These are phyloP conservation scores for Monotropa hypopitys DNA, from an alignment of 179 eudicot genomes.

Conservation along the genomic window DNA sequence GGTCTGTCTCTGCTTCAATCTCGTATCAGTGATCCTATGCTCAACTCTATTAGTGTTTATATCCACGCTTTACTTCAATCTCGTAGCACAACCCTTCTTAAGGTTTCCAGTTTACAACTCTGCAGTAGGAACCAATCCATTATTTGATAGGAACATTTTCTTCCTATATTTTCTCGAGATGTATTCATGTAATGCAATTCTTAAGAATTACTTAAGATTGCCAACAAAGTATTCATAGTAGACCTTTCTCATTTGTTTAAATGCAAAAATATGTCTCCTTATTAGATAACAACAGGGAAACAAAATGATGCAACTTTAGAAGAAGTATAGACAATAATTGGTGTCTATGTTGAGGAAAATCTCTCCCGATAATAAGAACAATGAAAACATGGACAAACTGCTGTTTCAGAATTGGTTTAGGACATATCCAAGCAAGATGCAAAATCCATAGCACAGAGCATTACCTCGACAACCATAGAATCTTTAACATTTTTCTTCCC, in stretches of 20 bases:
- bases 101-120: no score
- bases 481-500: constrained; percentile 22
- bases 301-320: neutral
- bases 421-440: neutral
- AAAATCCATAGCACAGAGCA: constrained; percentile 2
- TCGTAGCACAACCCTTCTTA: no score
- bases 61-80: constrained; percentile 36
- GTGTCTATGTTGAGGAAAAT: neutral
- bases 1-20: constrained; percentile 44
- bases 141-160: no score
- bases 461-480: constrained; percentile 35
- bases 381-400: neutral
- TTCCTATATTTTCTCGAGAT: no score
- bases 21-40: constrained; percentile 33
- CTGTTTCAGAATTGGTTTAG: neutral
- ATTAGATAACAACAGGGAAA: neutral
- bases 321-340: neutral
- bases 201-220: no score
- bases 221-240: no score
- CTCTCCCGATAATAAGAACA: neutral
- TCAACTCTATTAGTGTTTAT: constrained; percentile 40
- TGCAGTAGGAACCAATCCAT: no score
- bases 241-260: no score
- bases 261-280: no score
- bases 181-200: no score